phyloP scores from a whole-genome alignment of 2,329 filamentous ascomycete species.

The Fusarium oligoseptatum region DNA sequence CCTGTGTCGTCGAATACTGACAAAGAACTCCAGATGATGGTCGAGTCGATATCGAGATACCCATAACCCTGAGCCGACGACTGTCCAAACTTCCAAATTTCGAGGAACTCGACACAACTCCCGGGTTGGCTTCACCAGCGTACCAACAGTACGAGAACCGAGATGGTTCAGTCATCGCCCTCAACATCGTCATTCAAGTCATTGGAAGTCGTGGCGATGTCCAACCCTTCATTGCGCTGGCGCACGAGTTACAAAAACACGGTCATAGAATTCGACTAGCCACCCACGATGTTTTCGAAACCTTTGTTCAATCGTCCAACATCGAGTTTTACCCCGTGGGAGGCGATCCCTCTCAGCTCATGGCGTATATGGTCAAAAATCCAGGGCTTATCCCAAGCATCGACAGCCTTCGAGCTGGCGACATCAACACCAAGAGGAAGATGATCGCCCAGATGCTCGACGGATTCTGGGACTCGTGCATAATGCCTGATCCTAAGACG shows the following conservation, averaged over 20 bases:
- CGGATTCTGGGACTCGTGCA: conserved; percentile 32
- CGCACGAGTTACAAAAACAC: conserved; percentile 18
- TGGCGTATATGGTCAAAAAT: conserved; percentile 15
- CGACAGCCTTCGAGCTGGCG: conserved; percentile 1
- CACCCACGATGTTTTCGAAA: conserved; percentile 22
- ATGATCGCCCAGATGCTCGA: conserved; percentile 15
- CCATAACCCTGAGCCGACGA: conserved; percentile 13
- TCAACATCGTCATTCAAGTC: conserved; percentile 35
- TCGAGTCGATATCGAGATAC: conserved; percentile 21
- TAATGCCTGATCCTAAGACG: neutral
- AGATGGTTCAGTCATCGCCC: neutral
- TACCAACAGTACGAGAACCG: neutral
- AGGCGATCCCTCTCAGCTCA: conserved; percentile 28
- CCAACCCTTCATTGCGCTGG: conserved; percentile 29
- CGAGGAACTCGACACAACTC: neutral
- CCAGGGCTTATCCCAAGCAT: conserved; percentile 7
- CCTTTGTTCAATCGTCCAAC: neutral
- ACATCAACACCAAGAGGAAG: conserved; percentile 9
- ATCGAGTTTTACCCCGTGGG: conserved; percentile 24
- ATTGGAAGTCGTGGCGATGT: conserved; percentile 33
- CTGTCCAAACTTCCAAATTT: neutral
- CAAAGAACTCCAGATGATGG: conserved; percentile 3
- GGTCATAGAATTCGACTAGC: conserved; percentile 34
- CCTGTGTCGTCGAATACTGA: neutral
- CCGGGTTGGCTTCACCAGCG: neutral